Conservation (phyloP, 257 asterid genomes). For the Solanum stenotomum region DNA sequence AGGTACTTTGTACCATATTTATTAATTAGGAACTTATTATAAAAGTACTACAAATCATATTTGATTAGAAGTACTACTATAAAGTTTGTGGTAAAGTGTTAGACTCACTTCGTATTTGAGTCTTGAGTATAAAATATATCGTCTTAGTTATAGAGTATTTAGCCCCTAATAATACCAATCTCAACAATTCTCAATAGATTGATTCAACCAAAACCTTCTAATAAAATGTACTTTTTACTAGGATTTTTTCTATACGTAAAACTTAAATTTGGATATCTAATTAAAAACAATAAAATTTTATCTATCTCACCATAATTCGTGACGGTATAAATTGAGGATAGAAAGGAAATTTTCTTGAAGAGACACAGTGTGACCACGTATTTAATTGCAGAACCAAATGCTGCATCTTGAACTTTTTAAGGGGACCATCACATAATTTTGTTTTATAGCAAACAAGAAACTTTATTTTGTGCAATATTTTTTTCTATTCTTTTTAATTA, state of each 20-base stretch:
- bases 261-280: not conserved
- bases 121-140: not conserved
- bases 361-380: not conserved
- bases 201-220: not conserved
- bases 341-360: not conserved
- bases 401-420: not conserved
- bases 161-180: not conserved
- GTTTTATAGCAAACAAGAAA: not conserved
- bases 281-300: fast-evolving
- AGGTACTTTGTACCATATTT: not conserved
- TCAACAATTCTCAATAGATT: not conserved
- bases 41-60: not conserved
- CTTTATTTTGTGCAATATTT: not conserved
- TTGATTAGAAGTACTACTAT: not conserved
- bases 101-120: fast-evolving
- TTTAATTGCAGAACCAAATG: not conserved
- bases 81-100: not conserved
- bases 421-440: not conserved
- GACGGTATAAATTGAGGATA: not conserved
- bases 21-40: not conserved
- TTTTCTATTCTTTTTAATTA: not conserved
- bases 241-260: not conserved
- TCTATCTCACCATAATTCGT: not conserved
- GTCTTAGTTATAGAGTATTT: not conserved
- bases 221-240: not conserved